Base-by-base conservation (phyloP, 2,329 filamentous ascomycete genomes). In the Didymella pinodella region DNA sequence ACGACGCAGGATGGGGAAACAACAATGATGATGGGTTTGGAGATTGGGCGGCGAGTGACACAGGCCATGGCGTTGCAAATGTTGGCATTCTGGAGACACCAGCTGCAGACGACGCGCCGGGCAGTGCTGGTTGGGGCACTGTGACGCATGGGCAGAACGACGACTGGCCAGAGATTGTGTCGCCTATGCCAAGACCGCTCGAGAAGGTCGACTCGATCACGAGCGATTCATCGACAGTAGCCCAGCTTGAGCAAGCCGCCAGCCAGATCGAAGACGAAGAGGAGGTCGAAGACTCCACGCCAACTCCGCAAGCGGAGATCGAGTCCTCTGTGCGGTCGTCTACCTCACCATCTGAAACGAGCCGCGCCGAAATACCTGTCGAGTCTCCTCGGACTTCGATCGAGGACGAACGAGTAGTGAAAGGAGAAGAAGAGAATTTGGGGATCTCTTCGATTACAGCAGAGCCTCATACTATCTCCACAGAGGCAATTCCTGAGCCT, bases 381-480 rank as follows among this genome's bases (percentile, higher is more conserved):
- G 75, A 77, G 40, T 78, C 76, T 22, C 68, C 75, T 3, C 57
- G 76, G 16, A 78, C 75, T 8, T 78, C 76, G 1, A 65, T 77
- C 26, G 76, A 78, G 46, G 75, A 78, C 29, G 73, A 74, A 41
- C 62, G 63, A 18, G 16, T 16, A 20, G 25, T 14, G 5, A n/a
- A 12, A 11, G 11, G 54, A 31, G 50, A 41, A 2, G 16, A 31
- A 31, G 4, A 26, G 29, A 2, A 20, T 31, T 43, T 41, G 2
- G 56, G 49, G 11, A 31, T 26, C 14, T 32, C 26, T 4, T 14
- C 18, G 2, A 12, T 26, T 6, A 22, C 26, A 16, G 32, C 31
- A 16, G 12, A 36, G 18, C 14, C 29, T 32, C 29, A 40, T 5
- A 3, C 20, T 6, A n/a, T 8, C 11, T 4, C n/a, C 31, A 20